Evolutionary conservation across 2,329 filamentous ascomycete genomes (phyloP), one percentile per base, ranked within the genome.

Genomic region (Cladosporium sp.): DNA sequence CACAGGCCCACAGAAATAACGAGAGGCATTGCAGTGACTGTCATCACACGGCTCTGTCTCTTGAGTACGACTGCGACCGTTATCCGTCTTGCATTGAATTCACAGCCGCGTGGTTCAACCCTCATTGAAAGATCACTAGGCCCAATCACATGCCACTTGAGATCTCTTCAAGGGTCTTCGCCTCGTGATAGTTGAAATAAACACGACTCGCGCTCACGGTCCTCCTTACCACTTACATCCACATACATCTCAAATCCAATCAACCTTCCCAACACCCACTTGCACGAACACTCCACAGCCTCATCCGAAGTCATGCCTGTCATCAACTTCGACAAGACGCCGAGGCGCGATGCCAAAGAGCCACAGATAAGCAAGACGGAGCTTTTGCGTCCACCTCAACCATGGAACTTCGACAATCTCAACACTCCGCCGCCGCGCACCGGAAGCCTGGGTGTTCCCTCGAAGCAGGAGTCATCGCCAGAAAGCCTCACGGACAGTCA

Each of bases 361-460:
- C 52, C 52, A 4, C 52, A 55, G 42, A 55, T 34, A 4, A 55
- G 40, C 20, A 55, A 55, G 8, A n/a, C 24, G 2, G 32, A 55
- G 20, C 34, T 55, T 2, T 22, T 55, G 5, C 28, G 34, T 15
- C 40, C 40, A 12, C 40, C 52, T n/a, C 32, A 28, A 5, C 25
- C 40, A 3, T 55, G 39, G 40, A 24, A 7, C 40, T 55, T 55
- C 20, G 32, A 47, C 4, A 22, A n/a, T 8, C 20, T 55, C 20
- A 32, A 37, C 40, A 47, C 28, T 7, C n/a, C 8, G 4, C 2
- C 17, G 4, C 22, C 47, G 15, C 12, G 32, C 3, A 8, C 32
- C 17, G 5, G 2, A 20, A 15, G 7, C 20, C 6, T n/a, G 5
- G 20, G 12, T 2, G 4, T 17, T 42, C 25, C 36, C 10, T 36